A percentile compares a stretch with the other conserved stretches of the same genome.
These are phyloP conservation scores for Microascus cirrosus DNA, from an alignment of 2,329 filamentous ascomycete species.

Conservation along the genomic window DNA sequence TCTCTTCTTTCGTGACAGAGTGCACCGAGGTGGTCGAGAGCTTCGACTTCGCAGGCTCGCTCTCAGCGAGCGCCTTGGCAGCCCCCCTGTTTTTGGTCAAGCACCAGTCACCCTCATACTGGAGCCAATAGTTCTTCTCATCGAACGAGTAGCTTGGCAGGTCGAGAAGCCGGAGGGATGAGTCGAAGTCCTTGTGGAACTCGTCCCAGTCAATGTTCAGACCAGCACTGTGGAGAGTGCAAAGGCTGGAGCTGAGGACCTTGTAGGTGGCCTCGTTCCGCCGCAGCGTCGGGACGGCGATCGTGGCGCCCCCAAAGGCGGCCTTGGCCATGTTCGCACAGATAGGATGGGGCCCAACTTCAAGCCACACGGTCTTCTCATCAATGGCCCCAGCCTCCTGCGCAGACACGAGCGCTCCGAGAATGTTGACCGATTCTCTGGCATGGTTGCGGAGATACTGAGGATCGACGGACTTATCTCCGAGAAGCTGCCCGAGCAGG, in stretches of 20 bases:
- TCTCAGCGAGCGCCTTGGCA: slow-evolving; percentile 18
- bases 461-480: slow-evolving; percentile 35
- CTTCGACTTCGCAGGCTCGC: slow-evolving; percentile 36
- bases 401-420: slow-evolving; percentile 43
- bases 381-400: slow-evolving; percentile 43
- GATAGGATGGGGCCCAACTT: slow-evolving; percentile 61
- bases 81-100: slow-evolving; percentile 56
- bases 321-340: slow-evolving; percentile 55
- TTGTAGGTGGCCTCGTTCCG: slow-evolving; percentile 55
- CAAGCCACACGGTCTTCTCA: slow-evolving; percentile 55
- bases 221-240: slow-evolving; percentile 47
- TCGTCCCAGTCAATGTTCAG: slow-evolving; percentile 60
- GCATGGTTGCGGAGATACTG: slow-evolving; percentile 50
- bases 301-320: slow-evolving; percentile 38
- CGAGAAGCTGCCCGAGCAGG: slow-evolving; percentile 42
- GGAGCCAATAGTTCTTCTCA: slow-evolving; percentile 59
- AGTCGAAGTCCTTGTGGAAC: slow-evolving; percentile 42
- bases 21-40: slow-evolving; percentile 57
- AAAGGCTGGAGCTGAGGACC: slow-evolving; percentile 46
- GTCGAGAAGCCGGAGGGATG: slow-evolving; percentile 36
- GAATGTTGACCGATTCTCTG: slow-evolving; percentile 56
- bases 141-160: slow-evolving; percentile 64
- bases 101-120: slow-evolving; percentile 58
- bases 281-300: slow-evolving; percentile 48
- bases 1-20: slow-evolving; percentile 48